Conservation (phyloP, 1,284 basidiomycete genomes). For the Singerocomus inundabilis region DNA sequence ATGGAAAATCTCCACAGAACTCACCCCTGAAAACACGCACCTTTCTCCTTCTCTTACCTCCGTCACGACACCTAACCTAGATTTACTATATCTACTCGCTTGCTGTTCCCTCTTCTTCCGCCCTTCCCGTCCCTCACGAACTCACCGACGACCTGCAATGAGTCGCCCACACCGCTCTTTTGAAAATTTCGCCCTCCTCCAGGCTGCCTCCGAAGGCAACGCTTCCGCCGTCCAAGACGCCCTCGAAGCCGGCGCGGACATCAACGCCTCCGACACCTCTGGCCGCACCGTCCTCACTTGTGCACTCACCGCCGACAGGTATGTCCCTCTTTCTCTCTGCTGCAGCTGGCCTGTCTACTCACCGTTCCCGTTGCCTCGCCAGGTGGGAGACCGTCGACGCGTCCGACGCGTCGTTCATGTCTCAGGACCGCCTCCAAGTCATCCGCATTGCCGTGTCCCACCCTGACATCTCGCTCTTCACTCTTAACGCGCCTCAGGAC, state of each 20-base stretch:
- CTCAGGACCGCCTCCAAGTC: conserved; percentile 50
- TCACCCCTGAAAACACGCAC: neutral
- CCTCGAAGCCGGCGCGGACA: conserved; percentile 58
- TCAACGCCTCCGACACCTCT: conserved; percentile 57
- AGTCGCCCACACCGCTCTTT: conserved; percentile 40
- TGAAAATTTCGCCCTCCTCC: conserved; percentile 52
- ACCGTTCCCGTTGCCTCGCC: neutral
- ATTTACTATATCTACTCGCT: conserved; percentile 22
- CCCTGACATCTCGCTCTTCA: conserved; percentile 58
- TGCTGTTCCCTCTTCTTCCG: neutral
- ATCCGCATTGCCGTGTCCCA: conserved; percentile 53
- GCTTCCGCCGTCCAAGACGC: conserved; percentile 50
- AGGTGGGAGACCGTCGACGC: conserved; percentile 68
- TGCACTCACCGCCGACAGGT: conserved; percentile 70
- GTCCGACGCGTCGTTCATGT: conserved; percentile 63
- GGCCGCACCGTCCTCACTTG: conserved; percentile 64
- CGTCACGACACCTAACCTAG: conserved; percentile 8
- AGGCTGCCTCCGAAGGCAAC: conserved; percentile 57
- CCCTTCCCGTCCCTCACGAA: conserved; percentile 21
- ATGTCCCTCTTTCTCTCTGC: conserved; percentile 21
- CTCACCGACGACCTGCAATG: conserved; percentile 34
- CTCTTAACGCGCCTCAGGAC: conserved; percentile 64
- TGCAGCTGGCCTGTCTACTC: neutral
- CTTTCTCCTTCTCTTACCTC: conserved; percentile 5
- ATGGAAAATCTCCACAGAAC: conserved; percentile 24